These are phyloP conservation scores for Piper betle DNA, from an alignment of 164 flowering plant species.

Conservation along the genomic window DNA sequence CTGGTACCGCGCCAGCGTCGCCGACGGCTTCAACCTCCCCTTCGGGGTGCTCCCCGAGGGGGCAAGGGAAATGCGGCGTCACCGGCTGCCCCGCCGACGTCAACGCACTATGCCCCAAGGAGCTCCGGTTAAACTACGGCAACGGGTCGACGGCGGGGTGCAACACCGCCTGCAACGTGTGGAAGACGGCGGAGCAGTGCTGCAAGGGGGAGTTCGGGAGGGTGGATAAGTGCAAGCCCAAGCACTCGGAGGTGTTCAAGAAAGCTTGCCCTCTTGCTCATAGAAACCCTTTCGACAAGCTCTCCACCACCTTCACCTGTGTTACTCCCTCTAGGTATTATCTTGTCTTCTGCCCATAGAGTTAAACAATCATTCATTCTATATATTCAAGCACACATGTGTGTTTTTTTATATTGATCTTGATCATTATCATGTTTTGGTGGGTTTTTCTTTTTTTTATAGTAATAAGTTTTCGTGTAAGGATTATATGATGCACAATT, in stretches of 20 bases:
- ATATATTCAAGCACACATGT: no score
- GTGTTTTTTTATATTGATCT: no score
- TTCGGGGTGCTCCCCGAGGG: slow-evolving; percentile 4
- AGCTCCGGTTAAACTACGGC: slow-evolving; percentile 5
- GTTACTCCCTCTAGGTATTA: slow-evolving; percentile 11
- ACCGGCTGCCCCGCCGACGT: slow-evolving; percentile 10
- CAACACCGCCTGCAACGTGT: slow-evolving; percentile 18
- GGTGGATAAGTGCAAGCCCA: slow-evolving; percentile 15
- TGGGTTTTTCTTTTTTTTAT: no score
- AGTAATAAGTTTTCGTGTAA: no score
- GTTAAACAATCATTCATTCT: no score
- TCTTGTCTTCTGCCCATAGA: slow-evolving; percentile 24
- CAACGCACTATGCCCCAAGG: slow-evolving; percentile 14
- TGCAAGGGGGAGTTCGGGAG: slow-evolving; percentile 10
- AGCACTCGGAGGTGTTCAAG: slow-evolving; percentile 20
- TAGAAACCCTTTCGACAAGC: slow-evolving; percentile 24
- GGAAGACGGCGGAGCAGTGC: slow-evolving; percentile 16
- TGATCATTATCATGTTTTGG: no score
- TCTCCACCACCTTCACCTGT: slow-evolving; percentile 21
- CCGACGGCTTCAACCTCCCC: slow-evolving; percentile 25
- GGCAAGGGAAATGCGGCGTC: slow-evolving; percentile 5
- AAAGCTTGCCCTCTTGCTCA: slow-evolving; percentile 21
- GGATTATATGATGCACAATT: no score
- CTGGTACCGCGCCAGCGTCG: slow-evolving; percentile 28
- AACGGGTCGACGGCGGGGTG: slow-evolving; percentile 16